phyloP scores from a whole-genome alignment of 768 basidiomycete species.

The Phlebiopsis gigantea region DNA sequence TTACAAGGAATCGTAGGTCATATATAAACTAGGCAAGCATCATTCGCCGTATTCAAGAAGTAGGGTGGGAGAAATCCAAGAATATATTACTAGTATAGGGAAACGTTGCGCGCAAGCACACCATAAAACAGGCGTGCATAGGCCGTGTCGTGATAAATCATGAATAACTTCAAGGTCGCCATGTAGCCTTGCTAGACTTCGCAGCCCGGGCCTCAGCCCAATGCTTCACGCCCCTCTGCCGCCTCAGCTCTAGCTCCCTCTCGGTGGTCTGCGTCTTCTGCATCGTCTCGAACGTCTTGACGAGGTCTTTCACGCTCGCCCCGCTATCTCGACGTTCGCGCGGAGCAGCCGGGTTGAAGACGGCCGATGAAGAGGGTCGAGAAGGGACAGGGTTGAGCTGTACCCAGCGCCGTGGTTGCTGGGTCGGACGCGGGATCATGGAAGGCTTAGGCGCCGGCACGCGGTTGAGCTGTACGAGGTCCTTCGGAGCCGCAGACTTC shows the following conservation, averaged over 20 bases:
- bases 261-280: conserved; percentile 28
- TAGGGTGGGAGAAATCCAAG: background rate
- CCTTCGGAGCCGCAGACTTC: conserved; percentile 50
- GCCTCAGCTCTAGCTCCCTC: conserved; percentile 16
- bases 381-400: conserved; percentile 46
- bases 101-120: background rate
- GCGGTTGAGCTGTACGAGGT: conserved; percentile 57
- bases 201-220: conserved; percentile 4
- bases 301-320: conserved; percentile 68
- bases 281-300: conserved; percentile 53
- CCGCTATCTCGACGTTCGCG: conserved; percentile 55
- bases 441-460: conserved; percentile 36
- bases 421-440: conserved; percentile 36
- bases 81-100: background rate
- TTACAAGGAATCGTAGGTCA: too few relatives aligned
- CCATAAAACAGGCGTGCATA: background rate
- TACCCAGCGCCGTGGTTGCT: conserved; percentile 42
- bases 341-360: conserved; percentile 16
- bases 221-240: conserved; percentile 8
- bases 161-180: background rate
- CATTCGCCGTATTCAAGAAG: too few relatives aligned
- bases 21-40: too few relatives aligned
- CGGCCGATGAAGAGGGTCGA: conserved; percentile 23
- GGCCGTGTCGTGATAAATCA: background rate
- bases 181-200: background rate